These are phyloP conservation scores for Panicum hallii DNA, from an alignment of 202 grass and related monocot genomes.

Conservation along the genomic window DNA sequence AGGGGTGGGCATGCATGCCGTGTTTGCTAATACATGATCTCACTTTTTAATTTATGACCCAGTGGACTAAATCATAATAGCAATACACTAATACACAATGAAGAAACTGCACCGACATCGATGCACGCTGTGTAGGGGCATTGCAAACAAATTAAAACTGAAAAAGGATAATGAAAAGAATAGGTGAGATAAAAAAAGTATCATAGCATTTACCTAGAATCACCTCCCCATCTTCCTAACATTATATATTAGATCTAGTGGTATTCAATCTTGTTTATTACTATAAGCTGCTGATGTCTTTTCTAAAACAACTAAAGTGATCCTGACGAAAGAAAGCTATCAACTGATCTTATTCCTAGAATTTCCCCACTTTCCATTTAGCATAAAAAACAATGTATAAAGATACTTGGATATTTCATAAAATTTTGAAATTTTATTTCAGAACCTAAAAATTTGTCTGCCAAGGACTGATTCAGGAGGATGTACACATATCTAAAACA, in stretches of 20 bases:
- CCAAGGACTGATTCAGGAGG: not conserved
- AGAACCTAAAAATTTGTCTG: not conserved
- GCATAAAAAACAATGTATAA: not conserved
- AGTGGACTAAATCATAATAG: too few relatives aligned
- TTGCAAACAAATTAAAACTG: not conserved
- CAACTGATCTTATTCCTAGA: conserved; percentile 7
- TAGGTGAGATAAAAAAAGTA: not conserved
- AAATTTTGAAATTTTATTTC: not conserved
- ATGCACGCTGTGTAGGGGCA: not conserved
- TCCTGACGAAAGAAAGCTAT: conserved; percentile 35
- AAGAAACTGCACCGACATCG: not conserved
- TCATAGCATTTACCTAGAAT: not conserved
- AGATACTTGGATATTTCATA: not conserved
- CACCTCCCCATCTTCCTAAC: not conserved
- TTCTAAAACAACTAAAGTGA: conserved; percentile 34
- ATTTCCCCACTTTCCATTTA: not conserved
- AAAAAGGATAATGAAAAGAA: not conserved
- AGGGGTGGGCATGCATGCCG: too few relatives aligned
- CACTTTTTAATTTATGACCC: too few relatives aligned
- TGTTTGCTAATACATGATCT: too few relatives aligned
- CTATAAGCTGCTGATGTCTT: conserved; percentile 14
- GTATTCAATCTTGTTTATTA: conserved; percentile 27
- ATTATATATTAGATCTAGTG: not conserved
- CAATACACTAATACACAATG: too few relatives aligned
- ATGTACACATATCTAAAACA: not conserved